Base-by-base conservation (phyloP, 495 filamentous ascomycete species). In the Aspergillus baeticus region DNA sequence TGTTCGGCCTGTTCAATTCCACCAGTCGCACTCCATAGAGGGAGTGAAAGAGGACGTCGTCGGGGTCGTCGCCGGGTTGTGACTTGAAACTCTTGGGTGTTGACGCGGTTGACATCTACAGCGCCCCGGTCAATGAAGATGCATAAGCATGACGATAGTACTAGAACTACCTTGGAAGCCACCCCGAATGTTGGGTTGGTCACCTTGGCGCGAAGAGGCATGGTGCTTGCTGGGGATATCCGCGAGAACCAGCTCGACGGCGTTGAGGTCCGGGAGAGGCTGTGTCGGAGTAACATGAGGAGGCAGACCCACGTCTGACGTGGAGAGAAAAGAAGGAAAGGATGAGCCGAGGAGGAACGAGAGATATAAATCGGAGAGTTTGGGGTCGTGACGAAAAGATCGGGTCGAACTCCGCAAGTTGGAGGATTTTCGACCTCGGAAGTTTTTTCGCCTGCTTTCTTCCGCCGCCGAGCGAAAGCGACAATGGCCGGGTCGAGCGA, bases 141-240 rank as follows among this genome's bases (percentile, higher is more conserved):
- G 1, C 14, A 37, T 3, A 42, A 18, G 23, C n/a, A 17, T 22
- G 37, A 15, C 11, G 14, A 10, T 1, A 8, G 18, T 23, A 8
- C 15, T 11, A 22, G 21, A 23, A 22, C 22, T 51, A 58, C 79
- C 63, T 57, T 70, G 59, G 72, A 64, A 65, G 78, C 69, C 63
- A 76, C 77, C 34, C 70, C 67, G 44, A 78, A 77, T 62, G 83
- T 81, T 63, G 85, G 81, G 70, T 84, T 81, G 59, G 81, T 75
- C 58, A 96, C 81, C 69, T 91, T 95, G 49, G 93, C 91, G 79
- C 85, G 85, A 57, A 98, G 78, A 69, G 93, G 93, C 93, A 98
- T 96, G 45, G 51, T 63, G 37, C 71, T 77, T 61, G 75, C 77
- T 61, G 75, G 55, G 31, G 63, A 61, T 55, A 59, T 59, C 70